Conservation (phyloP, 2,329 filamentous ascomycete species). For the Coniella vitis region DNA sequence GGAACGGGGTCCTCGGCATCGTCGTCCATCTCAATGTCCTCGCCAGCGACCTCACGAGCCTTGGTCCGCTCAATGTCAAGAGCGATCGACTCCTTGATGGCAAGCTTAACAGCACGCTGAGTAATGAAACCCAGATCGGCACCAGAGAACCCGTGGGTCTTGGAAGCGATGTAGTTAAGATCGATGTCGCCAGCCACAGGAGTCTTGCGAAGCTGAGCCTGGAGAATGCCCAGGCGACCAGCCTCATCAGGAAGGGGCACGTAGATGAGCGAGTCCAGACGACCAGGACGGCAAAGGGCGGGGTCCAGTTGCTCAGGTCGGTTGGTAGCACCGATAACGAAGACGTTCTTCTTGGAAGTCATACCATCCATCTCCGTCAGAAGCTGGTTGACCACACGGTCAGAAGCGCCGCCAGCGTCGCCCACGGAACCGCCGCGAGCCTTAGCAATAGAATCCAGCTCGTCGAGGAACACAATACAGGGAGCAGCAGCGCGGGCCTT, state of each 20-base stretch:
- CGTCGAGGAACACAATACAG: conserved; percentile 97
- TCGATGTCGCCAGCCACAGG: conserved; percentile 84
- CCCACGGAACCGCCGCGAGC: conserved; percentile 94
- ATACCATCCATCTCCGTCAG: conserved; percentile 91
- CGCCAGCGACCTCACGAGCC: conserved; percentile 78
- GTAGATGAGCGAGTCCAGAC: conserved; percentile 98
- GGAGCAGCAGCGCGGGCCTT: conserved; percentile 97
- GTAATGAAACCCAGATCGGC: conserved; percentile 99
- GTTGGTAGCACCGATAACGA: conserved; percentile 98
- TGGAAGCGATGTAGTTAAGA: conserved; percentile 84
- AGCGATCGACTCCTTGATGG: conserved; percentile 94
- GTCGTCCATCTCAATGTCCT: conserved; percentile 77
- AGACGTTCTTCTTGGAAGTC: conserved; percentile 99
- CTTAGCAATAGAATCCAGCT: conserved; percentile 98
- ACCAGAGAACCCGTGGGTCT: conserved; percentile 99
- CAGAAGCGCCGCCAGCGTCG: conserved; percentile 94
- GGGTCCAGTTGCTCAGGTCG: conserved; percentile 97
- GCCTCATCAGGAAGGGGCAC: conserved; percentile 91
- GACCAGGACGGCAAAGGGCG: conserved; percentile 93
- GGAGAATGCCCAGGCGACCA: conserved; percentile 83
- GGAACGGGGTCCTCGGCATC: conserved; percentile 88
- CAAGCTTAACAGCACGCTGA: conserved; percentile 97
- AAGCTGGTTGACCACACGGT: conserved; percentile 99
- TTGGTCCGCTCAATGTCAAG: conserved; percentile 84
- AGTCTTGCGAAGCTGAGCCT: conserved; percentile 96